Base-by-base conservation (phyloP, 2,329 filamentous ascomycete species). In the Epichloe gansuensis region DNA sequence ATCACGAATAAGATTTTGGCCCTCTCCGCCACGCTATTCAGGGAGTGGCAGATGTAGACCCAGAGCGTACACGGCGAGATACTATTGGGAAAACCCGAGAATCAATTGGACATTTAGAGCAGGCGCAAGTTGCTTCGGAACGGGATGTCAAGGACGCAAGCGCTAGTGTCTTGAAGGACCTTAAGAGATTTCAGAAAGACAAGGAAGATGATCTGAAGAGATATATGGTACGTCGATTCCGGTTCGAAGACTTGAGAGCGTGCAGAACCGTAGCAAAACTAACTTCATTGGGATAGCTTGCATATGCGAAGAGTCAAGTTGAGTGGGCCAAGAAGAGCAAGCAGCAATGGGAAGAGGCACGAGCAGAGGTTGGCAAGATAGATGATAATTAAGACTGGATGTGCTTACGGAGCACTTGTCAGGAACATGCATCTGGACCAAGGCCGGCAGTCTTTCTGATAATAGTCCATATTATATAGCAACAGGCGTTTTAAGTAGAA, bases 71-170 rank as follows among this genome's bases (percentile, higher is more conserved):
- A 44, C 79, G 93, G 51, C 80, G 93, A 51, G 93, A 98, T 66
- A 86, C 89, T 57, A 96, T 98, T 60, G 91, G 91, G 41, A 97
- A 96, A 76, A 98, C 93, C 1, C 83, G 85, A 58, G 93, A 98
- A 70, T 88, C 83, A 54, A 82, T 98, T 56, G 78, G 71, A 46
- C 80, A 96, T 72, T 76, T 98, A 50, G 91, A 97, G 69, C 89
- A 95, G 73, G 93, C 93, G 1, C 80, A 96, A 54, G 80, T 89
- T 35, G 91, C 88, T 4, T 88, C 90, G 4, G 89, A 91, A 57
- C 84, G 89, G 62, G 93, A 98, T 65, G 93, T 97, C 55, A 91
- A 87, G 66, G 89, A 97, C 62, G 93, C 93, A 8, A 96, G 90
- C 63, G 75, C 81, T 3, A 94, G 89, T 50, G 88, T 97, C 4